Evolutionary conservation across 2,329 filamentous ascomycete genomes (phyloP).

Genomic region (Epichloe uncinata): DNA sequence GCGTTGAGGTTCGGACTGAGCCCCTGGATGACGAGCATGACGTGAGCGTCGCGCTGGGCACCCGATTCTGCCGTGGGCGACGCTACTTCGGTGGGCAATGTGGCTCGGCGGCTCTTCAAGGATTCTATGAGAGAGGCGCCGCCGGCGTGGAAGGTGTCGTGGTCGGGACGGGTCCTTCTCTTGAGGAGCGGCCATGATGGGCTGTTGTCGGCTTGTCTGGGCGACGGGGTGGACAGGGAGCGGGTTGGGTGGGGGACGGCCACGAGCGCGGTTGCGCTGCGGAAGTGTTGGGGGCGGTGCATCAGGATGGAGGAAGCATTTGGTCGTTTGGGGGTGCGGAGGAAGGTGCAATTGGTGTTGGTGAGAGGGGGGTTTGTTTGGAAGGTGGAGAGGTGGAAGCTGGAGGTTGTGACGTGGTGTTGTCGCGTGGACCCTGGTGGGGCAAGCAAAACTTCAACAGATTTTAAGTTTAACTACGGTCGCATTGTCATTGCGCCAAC

Average conservation of each 20-base stretch:
- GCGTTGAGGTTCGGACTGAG: slow-evolving; percentile 46
- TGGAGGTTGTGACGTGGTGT: no score
- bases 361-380: background rate
- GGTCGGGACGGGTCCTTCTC: background rate
- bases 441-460: no score
- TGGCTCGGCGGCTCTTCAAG: background rate
- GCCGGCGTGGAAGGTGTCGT: background rate
- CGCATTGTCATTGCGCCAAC: no score
- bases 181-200: slow-evolving; percentile 5
- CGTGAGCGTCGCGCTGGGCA: slow-evolving; percentile 2
- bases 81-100: background rate
- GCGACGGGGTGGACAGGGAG: background rate
- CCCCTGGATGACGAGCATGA: slow-evolving; percentile 43
- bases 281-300: slow-evolving; percentile 17
- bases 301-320: slow-evolving; percentile 10
- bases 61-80: background rate
- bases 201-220: background rate
- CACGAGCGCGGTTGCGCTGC: slow-evolving; percentile 11
- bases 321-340: background rate
- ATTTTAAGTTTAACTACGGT: no score
- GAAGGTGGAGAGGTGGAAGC: no score
- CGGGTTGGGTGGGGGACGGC: slow-evolving; percentile 1
- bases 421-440: no score
- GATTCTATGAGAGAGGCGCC: background rate
- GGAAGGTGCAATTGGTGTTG: background rate